A percentile compares a stretch with the other conserved stretches of the same genome.
These are phyloP conservation scores for Hawksworthiomyces lignivorus DNA, from an alignment of 2,329 filamentous ascomycete species.

Conservation along the genomic window DNA sequence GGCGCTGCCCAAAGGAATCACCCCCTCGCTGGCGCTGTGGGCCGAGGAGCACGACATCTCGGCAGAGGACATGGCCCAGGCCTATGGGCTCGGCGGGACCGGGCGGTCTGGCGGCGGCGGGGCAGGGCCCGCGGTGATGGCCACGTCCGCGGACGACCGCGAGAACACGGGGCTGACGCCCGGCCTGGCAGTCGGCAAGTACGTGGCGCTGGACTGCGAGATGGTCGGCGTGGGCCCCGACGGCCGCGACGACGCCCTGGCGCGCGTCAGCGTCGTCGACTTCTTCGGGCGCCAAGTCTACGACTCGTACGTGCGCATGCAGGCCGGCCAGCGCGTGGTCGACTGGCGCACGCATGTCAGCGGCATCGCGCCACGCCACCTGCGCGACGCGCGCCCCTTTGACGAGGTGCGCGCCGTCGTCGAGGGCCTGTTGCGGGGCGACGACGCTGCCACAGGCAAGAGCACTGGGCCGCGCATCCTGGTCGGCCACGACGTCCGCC, in stretches of 20 bases:
- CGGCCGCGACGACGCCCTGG: conserved; percentile 65
- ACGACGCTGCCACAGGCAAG: background rate
- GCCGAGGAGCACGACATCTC: conserved; percentile 55
- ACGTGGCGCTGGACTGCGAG: conserved; percentile 90
- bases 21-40: conserved; percentile 52
- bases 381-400: conserved; percentile 63
- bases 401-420: conserved; percentile 70
- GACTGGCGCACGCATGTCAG: conserved; percentile 87
- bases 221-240: conserved; percentile 86
- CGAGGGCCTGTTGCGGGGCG: conserved; percentile 55
- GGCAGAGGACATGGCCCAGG: conserved; percentile 50
- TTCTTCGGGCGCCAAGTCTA: conserved; percentile 90
- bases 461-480: conserved; percentile 46
- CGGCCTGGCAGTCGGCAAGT: conserved; percentile 71
- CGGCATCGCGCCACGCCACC: conserved; percentile 67
- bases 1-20: conserved; percentile 21
- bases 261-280: conserved; percentile 84
- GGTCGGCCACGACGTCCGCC: conserved; percentile 75
- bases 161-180: conserved; percentile 57
- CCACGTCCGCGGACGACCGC: conserved; percentile 32
- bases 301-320: conserved; percentile 81
- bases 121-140: conserved; percentile 15
- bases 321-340: conserved; percentile 67
- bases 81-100: conserved; percentile 45
- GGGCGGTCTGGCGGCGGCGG: background rate